Percentiles rank a stretch among this genome's conserved stretches.
phyloP scores from a whole-genome alignment of 179 eudicot species.

The Silene vulgaris region DNA sequence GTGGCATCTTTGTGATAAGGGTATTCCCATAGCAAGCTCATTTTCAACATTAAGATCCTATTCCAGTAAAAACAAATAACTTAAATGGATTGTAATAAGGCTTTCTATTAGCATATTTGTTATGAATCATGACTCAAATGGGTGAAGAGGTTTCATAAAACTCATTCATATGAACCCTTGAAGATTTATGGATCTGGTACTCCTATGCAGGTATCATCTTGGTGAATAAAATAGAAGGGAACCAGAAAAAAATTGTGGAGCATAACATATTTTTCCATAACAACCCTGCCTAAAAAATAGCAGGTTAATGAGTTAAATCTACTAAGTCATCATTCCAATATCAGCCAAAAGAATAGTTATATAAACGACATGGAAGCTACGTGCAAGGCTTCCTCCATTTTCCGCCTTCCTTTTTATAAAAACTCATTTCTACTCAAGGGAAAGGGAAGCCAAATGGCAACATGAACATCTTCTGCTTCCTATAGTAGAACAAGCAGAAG shows the following conservation, averaged over 20 bases:
- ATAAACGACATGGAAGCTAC: background rate
- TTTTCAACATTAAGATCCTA: background rate
- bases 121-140: background rate
- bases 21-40: background rate
- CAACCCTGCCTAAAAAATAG: background rate
- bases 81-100: background rate
- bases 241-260: background rate
- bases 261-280: background rate
- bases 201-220: background rate
- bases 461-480: background rate
- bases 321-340: background rate
- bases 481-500: background rate
- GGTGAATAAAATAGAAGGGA: background rate
- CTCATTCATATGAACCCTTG: background rate
- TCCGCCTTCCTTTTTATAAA: background rate
- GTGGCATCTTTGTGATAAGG: conserved; percentile 1
- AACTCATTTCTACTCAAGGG: background rate
- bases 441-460: background rate
- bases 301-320: background rate
- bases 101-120: background rate
- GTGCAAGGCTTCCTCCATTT: background rate
- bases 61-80: background rate
- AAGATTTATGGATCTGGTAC: background rate
- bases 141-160: background rate
- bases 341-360: background rate